Evolutionary conservation across 2,329 filamentous ascomycete species (phyloP).

Genomic region (Fusarium anthophilum): DNA sequence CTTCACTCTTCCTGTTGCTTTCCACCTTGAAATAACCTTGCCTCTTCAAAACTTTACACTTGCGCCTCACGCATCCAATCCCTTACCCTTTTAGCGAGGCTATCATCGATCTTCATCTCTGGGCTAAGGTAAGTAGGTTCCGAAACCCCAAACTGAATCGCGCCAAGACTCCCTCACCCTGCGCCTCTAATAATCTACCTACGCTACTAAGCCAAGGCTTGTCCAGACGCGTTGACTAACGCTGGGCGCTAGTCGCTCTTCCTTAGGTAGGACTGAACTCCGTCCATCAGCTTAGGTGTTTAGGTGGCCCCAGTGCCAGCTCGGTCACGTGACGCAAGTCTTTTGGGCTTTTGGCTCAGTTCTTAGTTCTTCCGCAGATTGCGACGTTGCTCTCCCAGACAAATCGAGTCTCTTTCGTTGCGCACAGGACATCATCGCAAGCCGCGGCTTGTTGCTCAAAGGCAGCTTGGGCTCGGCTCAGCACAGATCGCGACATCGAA

Average conservation of each 20-base stretch:
- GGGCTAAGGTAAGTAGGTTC: neutral
- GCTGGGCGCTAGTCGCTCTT: neutral
- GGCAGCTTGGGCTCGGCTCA: constrained; percentile 42
- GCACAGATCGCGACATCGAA: constrained; percentile 36
- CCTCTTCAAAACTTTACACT: constrained; percentile 5
- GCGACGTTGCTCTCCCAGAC: constrained; percentile 41
- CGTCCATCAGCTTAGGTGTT: constrained; percentile 31
- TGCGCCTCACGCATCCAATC: neutral
- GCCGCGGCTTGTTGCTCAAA: constrained; percentile 44
- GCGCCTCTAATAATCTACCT: neutral
- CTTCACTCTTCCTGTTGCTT: neutral
- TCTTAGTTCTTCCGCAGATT: constrained; percentile 38
- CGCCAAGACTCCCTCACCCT: neutral
- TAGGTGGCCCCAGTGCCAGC: constrained; percentile 22
- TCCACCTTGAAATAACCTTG: neutral
- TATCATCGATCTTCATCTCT: neutral
- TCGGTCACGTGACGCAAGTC: constrained; percentile 34
- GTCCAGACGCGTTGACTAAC: constrained; percentile 14
- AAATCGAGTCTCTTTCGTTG: constrained; percentile 41
- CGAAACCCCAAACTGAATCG: neutral
- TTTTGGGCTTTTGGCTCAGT: constrained; percentile 40
- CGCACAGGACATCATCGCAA: constrained; percentile 44
- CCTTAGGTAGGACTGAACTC: neutral
- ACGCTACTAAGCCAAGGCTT: neutral
- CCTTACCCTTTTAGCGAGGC: neutral